Conservation (phyloP, 345 rosid genomes). For the Pseudoturritis turrita region DNA sequence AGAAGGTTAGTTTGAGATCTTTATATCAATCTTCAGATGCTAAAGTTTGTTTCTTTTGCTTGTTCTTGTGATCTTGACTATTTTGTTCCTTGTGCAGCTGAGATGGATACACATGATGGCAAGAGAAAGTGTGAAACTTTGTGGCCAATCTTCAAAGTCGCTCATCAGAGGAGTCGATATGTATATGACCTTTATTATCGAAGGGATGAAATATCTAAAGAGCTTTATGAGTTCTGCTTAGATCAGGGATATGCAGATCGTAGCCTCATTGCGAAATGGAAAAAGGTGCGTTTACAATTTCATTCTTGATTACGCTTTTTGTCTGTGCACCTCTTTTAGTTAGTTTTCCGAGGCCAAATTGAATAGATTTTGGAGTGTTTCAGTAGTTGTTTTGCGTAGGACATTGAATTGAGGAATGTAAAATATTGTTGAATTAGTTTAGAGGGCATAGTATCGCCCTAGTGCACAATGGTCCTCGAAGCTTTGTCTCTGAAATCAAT, state of each 20-base stretch:
- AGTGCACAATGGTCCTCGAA: neutral
- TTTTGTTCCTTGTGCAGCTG: conserved; percentile 45
- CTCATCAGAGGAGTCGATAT: conserved; percentile 75
- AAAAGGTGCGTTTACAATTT: conserved; percentile 18
- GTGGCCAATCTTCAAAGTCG: conserved; percentile 76
- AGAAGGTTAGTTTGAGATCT: conserved; percentile 44
- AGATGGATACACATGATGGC: conserved; percentile 72
- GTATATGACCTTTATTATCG: conserved; percentile 64
- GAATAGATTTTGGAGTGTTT: neutral
- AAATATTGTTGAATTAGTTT: neutral
- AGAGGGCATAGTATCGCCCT: neutral
- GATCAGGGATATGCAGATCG: conserved; percentile 69
- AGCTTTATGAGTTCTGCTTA: conserved; percentile 71
- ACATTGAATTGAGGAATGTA: neutral
- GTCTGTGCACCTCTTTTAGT: neutral
- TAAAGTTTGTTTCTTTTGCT: neutral
- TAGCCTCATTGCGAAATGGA: conserved; percentile 71
- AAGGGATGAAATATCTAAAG: conserved; percentile 66
- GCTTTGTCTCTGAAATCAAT: neutral
- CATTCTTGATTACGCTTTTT: neutral
- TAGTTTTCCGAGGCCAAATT: neutral
- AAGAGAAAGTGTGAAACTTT: conserved; percentile 75
- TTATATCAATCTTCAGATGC: neutral
- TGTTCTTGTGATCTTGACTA: neutral
- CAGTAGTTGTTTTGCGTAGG: neutral